Evolutionary conservation across 257 asterid genomes (phyloP).

Genomic region (Solanum habrochaites): DNA sequence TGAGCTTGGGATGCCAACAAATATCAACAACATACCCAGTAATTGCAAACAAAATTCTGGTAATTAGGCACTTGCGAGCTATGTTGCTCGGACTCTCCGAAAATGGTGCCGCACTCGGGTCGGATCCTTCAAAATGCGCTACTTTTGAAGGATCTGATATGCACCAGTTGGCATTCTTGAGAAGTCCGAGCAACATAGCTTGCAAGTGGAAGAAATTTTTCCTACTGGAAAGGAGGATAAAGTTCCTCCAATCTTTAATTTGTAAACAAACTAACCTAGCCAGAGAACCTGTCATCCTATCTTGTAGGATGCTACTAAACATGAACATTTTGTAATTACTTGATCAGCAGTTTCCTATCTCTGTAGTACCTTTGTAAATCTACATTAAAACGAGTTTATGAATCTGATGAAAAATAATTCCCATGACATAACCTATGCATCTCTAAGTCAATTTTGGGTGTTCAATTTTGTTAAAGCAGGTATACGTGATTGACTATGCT

Average conservation of each 20-base stretch:
- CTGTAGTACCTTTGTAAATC: neutral
- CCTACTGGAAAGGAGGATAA: neutral
- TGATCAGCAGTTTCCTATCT: neutral
- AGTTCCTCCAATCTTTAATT: neutral
- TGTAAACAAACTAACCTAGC: neutral
- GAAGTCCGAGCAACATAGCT: neutral
- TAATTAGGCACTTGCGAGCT: neutral
- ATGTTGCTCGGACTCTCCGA: neutral
- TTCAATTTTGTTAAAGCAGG: constrained; percentile 32
- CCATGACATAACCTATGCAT: neutral
- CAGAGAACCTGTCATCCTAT: neutral
- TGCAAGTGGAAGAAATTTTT: neutral
- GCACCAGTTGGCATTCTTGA: neutral
- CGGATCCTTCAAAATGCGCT: neutral
- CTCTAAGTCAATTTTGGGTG: neutral
- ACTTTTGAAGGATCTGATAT: neutral
- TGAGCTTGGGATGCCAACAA: neutral
- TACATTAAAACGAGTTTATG: neutral
- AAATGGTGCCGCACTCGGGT: neutral
- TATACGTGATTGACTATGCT: constrained; percentile 82
- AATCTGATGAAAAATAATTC: neutral
- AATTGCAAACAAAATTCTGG: neutral
- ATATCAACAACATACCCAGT: neutral
- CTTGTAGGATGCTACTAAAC: neutral
- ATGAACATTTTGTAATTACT: neutral